These are phyloP conservation scores for Magnaporthiopsis rhizophila DNA, from an alignment of 2,329 filamentous ascomycete genomes.

Conservation along the genomic window DNA sequence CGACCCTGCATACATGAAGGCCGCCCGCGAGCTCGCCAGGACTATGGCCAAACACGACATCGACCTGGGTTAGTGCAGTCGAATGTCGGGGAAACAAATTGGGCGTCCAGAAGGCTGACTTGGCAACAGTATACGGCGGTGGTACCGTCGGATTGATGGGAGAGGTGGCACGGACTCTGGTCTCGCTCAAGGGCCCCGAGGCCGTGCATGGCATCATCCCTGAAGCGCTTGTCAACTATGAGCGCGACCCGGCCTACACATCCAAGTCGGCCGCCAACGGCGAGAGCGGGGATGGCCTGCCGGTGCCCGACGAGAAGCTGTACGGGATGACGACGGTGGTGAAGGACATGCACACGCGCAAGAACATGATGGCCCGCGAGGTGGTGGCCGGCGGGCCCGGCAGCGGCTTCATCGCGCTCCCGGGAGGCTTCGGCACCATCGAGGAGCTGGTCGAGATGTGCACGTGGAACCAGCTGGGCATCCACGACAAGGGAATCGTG, in stretches of 20 bases:
- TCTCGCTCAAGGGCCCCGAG: conserved; percentile 69
- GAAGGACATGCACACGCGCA: conserved; percentile 91
- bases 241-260: conserved; percentile 55
- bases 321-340: conserved; percentile 87
- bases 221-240: conserved; percentile 69
- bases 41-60: conserved; percentile 71
- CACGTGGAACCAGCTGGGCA: conserved; percentile 95
- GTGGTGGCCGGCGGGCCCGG: conserved; percentile 76
- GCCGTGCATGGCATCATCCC: conserved; percentile 93
- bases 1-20: conserved; percentile 65
- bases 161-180: conserved; percentile 79
- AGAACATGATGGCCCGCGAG: conserved; percentile 85
- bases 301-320: conserved; percentile 52
- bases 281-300: conserved; percentile 34
- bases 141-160: conserved; percentile 95
- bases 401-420: conserved; percentile 80
- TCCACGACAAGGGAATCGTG: conserved; percentile 72
- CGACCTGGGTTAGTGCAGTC: conserved; percentile 50
- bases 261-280: conserved; percentile 23
- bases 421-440: conserved; percentile 87
- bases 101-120: not conserved
- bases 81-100: too few species aligned
- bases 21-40: conserved; percentile 66
- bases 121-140: conserved; percentile 71
- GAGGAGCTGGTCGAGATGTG: conserved; percentile 90